A percentile compares a stretch with the other conserved stretches of the same genome.
Evolutionary conservation across 2,329 filamentous ascomycete species (phyloP).

Genomic region (Ceratocystis alfenasii): DNA sequence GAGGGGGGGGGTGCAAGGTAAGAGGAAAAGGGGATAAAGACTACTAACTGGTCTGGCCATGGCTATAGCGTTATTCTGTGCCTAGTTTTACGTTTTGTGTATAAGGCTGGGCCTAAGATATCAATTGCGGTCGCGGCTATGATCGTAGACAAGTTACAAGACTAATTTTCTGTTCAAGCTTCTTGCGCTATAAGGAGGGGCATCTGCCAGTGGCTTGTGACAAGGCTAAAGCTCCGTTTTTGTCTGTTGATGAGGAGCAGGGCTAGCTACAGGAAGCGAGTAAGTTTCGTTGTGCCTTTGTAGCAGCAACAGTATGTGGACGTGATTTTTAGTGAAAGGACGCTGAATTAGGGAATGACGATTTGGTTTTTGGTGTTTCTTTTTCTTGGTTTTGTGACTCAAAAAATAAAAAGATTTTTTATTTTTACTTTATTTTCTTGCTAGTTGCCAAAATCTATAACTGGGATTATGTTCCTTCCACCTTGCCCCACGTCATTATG

Average conservation of each 20-base stretch:
- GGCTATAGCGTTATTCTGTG: slow-evolving; percentile 11
- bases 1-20: not conserved
- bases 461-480: not conserved
- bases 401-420: not conserved
- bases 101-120: not conserved
- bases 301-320: not conserved
- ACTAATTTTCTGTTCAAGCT: not conserved
- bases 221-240: too few species aligned
- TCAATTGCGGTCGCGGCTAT: not conserved
- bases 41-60: slow-evolving; percentile 29
- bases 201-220: too few species aligned
- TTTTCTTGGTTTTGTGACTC: not conserved
- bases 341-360: not conserved
- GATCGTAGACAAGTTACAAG: not conserved
- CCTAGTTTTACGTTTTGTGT: not conserved
- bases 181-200: too few species aligned
- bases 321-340: not conserved
- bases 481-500: not conserved
- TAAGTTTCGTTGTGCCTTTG: not conserved
- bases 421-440: not conserved
- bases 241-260: not conserved
- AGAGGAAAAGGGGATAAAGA: not conserved
- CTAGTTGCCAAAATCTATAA: not conserved
- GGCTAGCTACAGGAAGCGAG: not conserved
- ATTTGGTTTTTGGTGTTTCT: not conserved